Evolutionary conservation across 2,329 filamentous ascomycete genomes (phyloP).

Genomic region (Fusarium torreyae): DNA sequence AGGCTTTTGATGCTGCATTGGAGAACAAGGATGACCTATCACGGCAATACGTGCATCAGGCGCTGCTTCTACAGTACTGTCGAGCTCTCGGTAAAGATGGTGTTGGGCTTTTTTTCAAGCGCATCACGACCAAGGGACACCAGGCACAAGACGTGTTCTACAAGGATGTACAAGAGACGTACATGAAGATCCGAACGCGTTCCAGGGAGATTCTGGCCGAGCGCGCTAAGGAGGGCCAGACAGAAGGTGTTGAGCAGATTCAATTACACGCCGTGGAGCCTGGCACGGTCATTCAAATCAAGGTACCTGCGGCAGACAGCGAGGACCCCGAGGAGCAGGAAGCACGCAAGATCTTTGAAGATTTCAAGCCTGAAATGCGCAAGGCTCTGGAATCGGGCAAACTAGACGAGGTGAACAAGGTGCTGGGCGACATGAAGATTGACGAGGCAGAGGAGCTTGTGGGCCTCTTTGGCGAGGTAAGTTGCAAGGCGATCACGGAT

Average conservation of each 20-base stretch:
- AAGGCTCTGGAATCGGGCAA: slow-evolving; percentile 89
- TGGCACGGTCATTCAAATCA: slow-evolving; percentile 91
- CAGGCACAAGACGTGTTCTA: slow-evolving; percentile 92
- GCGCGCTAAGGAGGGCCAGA: slow-evolving; percentile 64
- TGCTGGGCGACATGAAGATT: slow-evolving; percentile 89
- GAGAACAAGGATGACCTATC: slow-evolving; percentile 82
- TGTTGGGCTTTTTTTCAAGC: slow-evolving; percentile 94
- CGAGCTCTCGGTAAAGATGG: slow-evolving; percentile 89
- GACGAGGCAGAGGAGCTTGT: slow-evolving; percentile 90
- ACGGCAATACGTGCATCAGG: slow-evolving; percentile 92
- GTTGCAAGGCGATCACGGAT: slow-evolving; percentile 40
- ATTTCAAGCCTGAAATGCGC: slow-evolving; percentile 85
- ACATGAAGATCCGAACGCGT: slow-evolving; percentile 83
- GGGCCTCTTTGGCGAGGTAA: slow-evolving; percentile 80
- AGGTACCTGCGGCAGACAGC: slow-evolving; percentile 78
- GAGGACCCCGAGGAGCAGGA: slow-evolving; percentile 75
- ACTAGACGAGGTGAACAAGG: slow-evolving; percentile 72
- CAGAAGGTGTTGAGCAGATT: slow-evolving; percentile 91
- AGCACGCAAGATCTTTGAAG: slow-evolving; percentile 83
- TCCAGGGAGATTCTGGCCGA: slow-evolving; percentile 78
- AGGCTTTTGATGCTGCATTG: slow-evolving; percentile 91
- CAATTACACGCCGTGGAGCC: slow-evolving; percentile 97
- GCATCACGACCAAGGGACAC: slow-evolving; percentile 90
- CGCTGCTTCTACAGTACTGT: slow-evolving; percentile 93
- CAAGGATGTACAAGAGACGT: slow-evolving; percentile 93